phyloP scores from a whole-genome alignment of 1,284 basidiomycete species.

The Stygiomarasmius scandens region DNA sequence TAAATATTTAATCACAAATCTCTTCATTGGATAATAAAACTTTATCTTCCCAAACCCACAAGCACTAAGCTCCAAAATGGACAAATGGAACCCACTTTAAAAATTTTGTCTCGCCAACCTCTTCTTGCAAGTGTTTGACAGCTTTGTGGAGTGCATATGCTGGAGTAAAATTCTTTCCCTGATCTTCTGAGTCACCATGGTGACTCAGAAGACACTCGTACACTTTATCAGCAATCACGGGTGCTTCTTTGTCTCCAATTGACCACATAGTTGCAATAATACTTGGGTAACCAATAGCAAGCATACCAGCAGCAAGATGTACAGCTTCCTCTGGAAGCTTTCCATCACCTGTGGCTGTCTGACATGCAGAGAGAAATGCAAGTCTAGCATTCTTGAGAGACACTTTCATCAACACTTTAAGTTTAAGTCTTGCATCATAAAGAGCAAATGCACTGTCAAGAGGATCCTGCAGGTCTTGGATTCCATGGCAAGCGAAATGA shows the following conservation, averaged over 20 bases:
- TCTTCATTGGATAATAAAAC: too few species aligned
- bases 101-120: background rate
- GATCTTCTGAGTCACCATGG: background rate
- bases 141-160: conserved; percentile 3
- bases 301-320: conserved; percentile 9
- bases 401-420: conserved; percentile 16
- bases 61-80: too few species aligned
- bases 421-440: conserved; percentile 13
- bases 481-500: conserved; percentile 24
- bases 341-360: conserved; percentile 7
- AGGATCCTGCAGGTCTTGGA: conserved; percentile 14
- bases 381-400: conserved; percentile 2
- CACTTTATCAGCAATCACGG: background rate
- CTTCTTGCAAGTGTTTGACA: background rate
- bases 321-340: conserved; percentile 5
- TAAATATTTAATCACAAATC: too few species aligned
- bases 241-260: conserved; percentile 1
- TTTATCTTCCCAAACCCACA: too few species aligned
- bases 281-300: background rate
- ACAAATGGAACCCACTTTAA: conserved; percentile 4
- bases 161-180: background rate
- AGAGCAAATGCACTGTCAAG: conserved; percentile 16
- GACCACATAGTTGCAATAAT: conserved; percentile 8
- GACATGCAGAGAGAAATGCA: conserved; percentile 6
- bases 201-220: conserved; percentile 1